Evolutionary conservation across 345 rosid genomes (phyloP).

Genomic region (Rhodamnia rubescens): DNA sequence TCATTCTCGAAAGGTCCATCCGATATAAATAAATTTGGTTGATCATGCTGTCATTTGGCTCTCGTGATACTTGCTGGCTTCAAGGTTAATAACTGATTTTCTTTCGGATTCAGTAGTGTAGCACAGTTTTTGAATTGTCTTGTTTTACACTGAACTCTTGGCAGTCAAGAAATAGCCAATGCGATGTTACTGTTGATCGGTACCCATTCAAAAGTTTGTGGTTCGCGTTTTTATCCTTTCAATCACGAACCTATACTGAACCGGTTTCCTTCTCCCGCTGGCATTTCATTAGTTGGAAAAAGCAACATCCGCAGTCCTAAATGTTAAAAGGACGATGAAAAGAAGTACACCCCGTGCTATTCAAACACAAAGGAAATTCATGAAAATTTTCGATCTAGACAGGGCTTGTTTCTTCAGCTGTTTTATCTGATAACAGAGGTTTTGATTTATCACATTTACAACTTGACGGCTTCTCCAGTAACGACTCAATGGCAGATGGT

Average conservation of each 20-base stretch:
- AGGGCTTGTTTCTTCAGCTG: not conserved
- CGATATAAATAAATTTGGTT: not conserved
- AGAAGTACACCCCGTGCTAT: not conserved
- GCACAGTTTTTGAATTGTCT: not conserved
- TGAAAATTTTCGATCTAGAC: not conserved
- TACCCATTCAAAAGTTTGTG: not conserved
- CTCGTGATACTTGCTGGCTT: not conserved
- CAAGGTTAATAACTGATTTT: not conserved
- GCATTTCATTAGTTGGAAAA: not conserved
- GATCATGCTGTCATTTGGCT: not conserved
- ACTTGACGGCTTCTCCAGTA: not conserved
- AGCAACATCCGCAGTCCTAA: not conserved
- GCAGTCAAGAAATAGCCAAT: not conserved
- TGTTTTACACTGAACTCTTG: not conserved
- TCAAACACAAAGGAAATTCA: not conserved
- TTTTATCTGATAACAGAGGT: not conserved
- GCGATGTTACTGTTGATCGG: not conserved
- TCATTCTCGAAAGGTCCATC: not conserved
- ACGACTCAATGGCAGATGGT: not conserved
- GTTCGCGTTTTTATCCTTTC: not conserved
- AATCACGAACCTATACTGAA: not conserved
- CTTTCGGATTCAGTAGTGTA: not conserved
- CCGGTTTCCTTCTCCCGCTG: not conserved
- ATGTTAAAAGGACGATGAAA: not conserved
- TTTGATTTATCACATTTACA: slow-evolving; percentile 6